phyloP scores from a whole-genome alignment of 164 flowering plant genomes.

The Pachysandra terminalis region DNA sequence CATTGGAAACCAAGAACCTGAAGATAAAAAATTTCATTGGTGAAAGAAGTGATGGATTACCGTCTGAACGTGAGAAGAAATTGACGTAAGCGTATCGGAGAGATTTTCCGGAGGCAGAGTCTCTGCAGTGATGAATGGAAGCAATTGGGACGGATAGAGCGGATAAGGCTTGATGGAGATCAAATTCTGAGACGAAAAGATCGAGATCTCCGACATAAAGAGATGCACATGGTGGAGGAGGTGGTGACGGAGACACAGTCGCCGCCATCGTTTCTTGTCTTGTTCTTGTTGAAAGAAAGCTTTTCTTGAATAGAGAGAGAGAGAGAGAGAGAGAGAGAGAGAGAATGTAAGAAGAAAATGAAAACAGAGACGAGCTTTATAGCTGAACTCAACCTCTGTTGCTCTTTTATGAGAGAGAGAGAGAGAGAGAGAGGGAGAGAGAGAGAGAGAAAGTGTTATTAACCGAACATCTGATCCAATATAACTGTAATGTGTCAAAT shows the following conservation, averaged over 20 bases:
- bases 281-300: background rate
- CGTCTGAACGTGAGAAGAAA: conserved; percentile 20
- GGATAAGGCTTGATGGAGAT: conserved; percentile 17
- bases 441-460: too few species aligned
- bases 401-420: too few species aligned
- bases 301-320: too few species aligned
- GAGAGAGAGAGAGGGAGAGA: too few species aligned
- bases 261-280: background rate
- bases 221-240: conserved; percentile 6
- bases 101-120: conserved; percentile 18
- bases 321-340: too few species aligned
- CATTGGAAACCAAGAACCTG: background rate
- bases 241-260: background rate
- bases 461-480: too few species aligned
- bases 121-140: conserved; percentile 28
- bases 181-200: conserved; percentile 21
- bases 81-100: conserved; percentile 47
- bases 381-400: too few species aligned
- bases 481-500: too few species aligned
- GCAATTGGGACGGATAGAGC: background rate
- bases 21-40: background rate
- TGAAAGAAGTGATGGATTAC: conserved; percentile 13
- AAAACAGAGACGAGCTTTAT: too few species aligned
- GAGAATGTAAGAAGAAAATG: too few species aligned
- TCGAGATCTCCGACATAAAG: conserved; percentile 49